Percentiles rank a stretch among this genome's conserved stretches.
Conservation (phyloP, 306 rosid species). For the Trichosanthes cucumerina region DNA sequence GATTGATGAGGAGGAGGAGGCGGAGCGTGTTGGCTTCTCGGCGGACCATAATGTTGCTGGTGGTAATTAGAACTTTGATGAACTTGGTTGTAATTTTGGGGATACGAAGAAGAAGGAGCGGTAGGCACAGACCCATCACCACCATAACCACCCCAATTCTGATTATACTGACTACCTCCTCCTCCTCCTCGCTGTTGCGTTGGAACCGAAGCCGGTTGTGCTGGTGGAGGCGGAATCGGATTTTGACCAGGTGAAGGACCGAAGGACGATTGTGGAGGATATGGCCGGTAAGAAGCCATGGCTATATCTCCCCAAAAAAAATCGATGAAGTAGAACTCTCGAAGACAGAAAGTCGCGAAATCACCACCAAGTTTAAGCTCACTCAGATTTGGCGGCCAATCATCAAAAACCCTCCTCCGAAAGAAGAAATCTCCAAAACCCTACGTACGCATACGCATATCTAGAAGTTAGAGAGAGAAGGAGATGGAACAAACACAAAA, state of each 20-base stretch:
- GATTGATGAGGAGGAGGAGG: slow-evolving; percentile 54
- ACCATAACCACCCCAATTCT: slow-evolving; percentile 38
- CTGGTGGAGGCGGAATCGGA: slow-evolving; percentile 32
- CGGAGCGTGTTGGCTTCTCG: slow-evolving; percentile 46
- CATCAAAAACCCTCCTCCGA: neutral
- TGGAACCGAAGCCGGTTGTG: slow-evolving; percentile 18
- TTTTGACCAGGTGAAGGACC: slow-evolving; percentile 47
- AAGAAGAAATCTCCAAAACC: neutral
- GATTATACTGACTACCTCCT: slow-evolving; percentile 40
- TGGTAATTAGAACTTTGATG: slow-evolving; percentile 47
- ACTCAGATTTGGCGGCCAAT: neutral
- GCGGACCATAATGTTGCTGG: slow-evolving; percentile 36
- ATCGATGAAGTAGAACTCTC: neutral
- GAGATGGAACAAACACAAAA: neutral
- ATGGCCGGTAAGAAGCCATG: slow-evolving; percentile 94
- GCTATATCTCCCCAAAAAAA: slow-evolving; percentile 7
- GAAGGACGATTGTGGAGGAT: slow-evolving; percentile 70
- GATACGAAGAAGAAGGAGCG: slow-evolving; percentile 38
- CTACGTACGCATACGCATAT: neutral
- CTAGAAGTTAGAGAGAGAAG: neutral
- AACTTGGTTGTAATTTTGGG: slow-evolving; percentile 38
- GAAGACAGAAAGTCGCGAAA: neutral
- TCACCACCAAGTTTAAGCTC: neutral
- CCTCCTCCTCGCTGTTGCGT: slow-evolving; percentile 35
- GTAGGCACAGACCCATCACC: slow-evolving; percentile 29